Base-by-base conservation (phyloP, 2,329 filamentous ascomycete genomes). In the Alternaria arbusti region DNA sequence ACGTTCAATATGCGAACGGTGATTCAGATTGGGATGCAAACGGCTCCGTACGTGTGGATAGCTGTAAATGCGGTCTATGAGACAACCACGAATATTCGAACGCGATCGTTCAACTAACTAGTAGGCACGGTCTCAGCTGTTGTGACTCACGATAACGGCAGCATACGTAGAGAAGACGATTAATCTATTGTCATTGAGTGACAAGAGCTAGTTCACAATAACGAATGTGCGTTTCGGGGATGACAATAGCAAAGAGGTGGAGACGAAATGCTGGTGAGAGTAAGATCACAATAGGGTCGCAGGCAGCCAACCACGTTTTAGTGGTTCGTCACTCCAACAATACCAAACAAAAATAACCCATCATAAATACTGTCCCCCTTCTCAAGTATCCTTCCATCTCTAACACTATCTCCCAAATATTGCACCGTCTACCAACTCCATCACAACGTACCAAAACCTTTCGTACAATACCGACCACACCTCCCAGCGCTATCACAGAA, bases 1-100 rank as follows among this genome's bases (percentile, higher is more conserved):
- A 7, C 56, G 43, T 11, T 65, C 60, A 22, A 47, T 54, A 20
- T 40, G 49, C 49, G 46, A 55, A 11, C 52, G 20, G 49, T 45
- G 44, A 47, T 17, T 25, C 26, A 40, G 36, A 40, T 9, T 40
- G 36, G 15, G 36, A 40, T 17, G 36, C 10, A 40, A 40, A 40
- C 36, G 17, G 36, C 36, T 40, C 8, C 10, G 17, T n/a, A 40
- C 36, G 36, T 40, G 36, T 17, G n/a, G n/a, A 40, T n/a, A 17
- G 15, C 15, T 40, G 20, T 20, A 20, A 20, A 20, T 20, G 20
- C 20, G 20, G 20, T 20, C 20, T 20, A 20, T 20, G 20, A 20
- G 20, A 20, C 20, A 32, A 32, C n/a, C 47, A 20, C 32, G n/a
- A 17, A 40, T 22, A 36, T 17, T 20, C 28, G 15, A 51, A 26